Evolutionary conservation across 768 basidiomycete species (phyloP).

Genomic region (Kwoniella mangroviensis): DNA sequence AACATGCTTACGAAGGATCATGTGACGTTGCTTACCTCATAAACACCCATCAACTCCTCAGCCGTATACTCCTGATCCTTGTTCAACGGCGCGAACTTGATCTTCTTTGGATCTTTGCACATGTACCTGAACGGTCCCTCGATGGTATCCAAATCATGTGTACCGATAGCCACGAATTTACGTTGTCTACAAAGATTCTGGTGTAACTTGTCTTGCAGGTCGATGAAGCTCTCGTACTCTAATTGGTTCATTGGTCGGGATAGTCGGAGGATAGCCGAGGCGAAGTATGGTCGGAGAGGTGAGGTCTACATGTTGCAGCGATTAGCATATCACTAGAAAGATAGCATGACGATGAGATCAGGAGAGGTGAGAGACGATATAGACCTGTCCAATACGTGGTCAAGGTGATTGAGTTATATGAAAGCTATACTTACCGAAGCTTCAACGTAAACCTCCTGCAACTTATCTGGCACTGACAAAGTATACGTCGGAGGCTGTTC

Average conservation of each 20-base stretch:
- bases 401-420: too few relatives aligned
- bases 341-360: too few relatives aligned
- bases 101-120: constrained; percentile 69
- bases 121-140: constrained; percentile 72
- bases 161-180: constrained; percentile 93
- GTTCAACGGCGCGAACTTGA: constrained; percentile 86
- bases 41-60: constrained; percentile 87
- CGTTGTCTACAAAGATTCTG: constrained; percentile 90
- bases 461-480: constrained; percentile 68
- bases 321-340: too few relatives aligned
- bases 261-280: constrained; percentile 86
- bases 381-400: too few relatives aligned
- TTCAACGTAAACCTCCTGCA: constrained; percentile 71
- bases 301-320: constrained; percentile 64
- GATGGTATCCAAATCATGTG: constrained; percentile 92
- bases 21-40: constrained; percentile 69
- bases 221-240: constrained; percentile 96
- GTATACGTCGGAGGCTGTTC: constrained; percentile 72
- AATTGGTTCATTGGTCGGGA: constrained; percentile 77
- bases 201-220: constrained; percentile 98
- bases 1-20: neutral
- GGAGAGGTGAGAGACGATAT: too few relatives aligned
- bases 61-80: constrained; percentile 80
- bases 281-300: constrained; percentile 85
- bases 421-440: constrained; percentile 67